Evolutionary conservation across 176 grass and related monocot species (phyloP).

Genomic region (maize (Zea mays)): Zm-B73-REFERENCE-NAM-5.0 NC_050097.1:153487001-153487500

Average conservation of each 20-base stretch:
- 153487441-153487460: background rate
- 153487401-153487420: conserved; percentile 20
- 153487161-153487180: no score
- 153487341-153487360: background rate
- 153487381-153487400: background rate
- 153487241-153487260: background rate
- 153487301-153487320: background rate
- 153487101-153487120: no score
- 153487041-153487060: no score
- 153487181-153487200: no score
- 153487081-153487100: no score
- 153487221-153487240: no score
- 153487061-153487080: no score
- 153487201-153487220: no score
- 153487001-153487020: no score
- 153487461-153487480: conserved; percentile 30
- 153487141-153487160: no score
- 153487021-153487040: no score
- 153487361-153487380: background rate
- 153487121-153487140: no score
- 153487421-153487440: background rate
- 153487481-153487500: conserved; percentile 7
- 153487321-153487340: background rate
- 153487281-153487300: background rate
- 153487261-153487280: background rate